Evolutionary conservation across 2,329 filamentous ascomycete genomes (phyloP).

Genomic region (Tolypocladium sp.): DNA sequence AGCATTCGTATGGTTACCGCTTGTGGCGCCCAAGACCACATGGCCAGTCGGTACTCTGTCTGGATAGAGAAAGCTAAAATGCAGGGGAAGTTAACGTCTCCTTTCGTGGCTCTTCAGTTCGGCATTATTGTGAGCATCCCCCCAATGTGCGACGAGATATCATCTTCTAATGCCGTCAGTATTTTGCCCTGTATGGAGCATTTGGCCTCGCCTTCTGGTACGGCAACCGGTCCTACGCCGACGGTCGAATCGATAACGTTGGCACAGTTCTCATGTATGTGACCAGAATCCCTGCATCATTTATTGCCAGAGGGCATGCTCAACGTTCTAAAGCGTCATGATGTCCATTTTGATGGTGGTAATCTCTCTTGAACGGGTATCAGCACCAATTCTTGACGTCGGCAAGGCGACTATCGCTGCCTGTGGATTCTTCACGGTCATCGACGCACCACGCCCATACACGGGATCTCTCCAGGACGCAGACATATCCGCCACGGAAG

Average conservation of each 20-base stretch:
- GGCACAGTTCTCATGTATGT: slow-evolving; percentile 44
- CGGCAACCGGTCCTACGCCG: slow-evolving; percentile 40
- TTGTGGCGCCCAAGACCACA: slow-evolving; percentile 49
- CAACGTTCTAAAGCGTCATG: slow-evolving; percentile 26
- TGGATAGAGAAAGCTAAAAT: slow-evolving; percentile 46
- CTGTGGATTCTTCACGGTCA: slow-evolving; percentile 47
- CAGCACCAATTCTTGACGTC: slow-evolving; percentile 48
- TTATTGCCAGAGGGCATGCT: too few relatives aligned
- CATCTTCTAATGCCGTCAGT: slow-evolving; percentile 20
- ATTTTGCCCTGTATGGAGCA: slow-evolving; percentile 41
- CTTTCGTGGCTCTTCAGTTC: slow-evolving; percentile 43
- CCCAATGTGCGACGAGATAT: neutral
- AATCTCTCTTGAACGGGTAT: slow-evolving; percentile 46
- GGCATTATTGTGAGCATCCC: slow-evolving; percentile 32
- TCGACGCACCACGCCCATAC: slow-evolving; percentile 33
- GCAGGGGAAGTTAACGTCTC: slow-evolving; percentile 38
- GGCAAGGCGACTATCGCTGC: slow-evolving; percentile 49
- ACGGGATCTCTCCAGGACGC: slow-evolving; percentile 25
- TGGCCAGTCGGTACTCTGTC: slow-evolving; percentile 41
- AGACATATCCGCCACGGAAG: slow-evolving; percentile 26
- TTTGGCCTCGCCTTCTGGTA: slow-evolving; percentile 57
- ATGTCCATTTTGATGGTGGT: slow-evolving; percentile 51
- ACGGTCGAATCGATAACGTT: slow-evolving; percentile 36
- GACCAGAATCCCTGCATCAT: neutral
- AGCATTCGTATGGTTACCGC: slow-evolving; percentile 54